Percentiles rank a stretch among this genome's conserved stretches.
Evolutionary conservation across 2,329 filamentous ascomycete genomes (phyloP).

Genomic region (Didymella exigua): DNA sequence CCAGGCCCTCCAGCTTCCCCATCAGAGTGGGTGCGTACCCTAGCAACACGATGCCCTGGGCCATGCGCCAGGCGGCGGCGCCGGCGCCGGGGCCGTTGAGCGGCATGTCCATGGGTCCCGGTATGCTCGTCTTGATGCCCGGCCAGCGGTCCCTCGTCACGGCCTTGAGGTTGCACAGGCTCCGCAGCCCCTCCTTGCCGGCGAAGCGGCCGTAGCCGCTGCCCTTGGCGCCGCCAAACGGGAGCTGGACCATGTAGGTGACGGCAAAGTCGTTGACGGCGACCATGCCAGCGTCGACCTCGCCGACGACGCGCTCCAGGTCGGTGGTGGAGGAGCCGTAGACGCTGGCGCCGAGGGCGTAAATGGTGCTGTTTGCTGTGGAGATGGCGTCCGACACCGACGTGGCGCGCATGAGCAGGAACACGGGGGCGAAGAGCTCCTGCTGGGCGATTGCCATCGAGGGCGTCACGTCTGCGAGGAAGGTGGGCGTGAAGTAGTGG

Average conservation of each 20-base stretch:
- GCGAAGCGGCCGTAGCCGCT: constrained; percentile 92
- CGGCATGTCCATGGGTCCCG: constrained; percentile 80
- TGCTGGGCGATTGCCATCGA: constrained; percentile 86
- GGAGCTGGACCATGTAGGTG: constrained; percentile 91
- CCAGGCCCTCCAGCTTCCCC: constrained; percentile 50
- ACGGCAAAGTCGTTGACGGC: constrained; percentile 94
- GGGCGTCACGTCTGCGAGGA: constrained; percentile 86
- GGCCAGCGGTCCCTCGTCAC: constrained; percentile 77
- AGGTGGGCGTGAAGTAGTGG: constrained; percentile 90
- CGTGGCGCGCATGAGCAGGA: constrained; percentile 78
- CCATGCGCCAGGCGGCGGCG: constrained; percentile 50
- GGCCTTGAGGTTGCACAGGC: constrained; percentile 85
- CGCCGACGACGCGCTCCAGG: constrained; percentile 67
- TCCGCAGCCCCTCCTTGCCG: constrained; percentile 83
- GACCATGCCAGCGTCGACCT: constrained; percentile 85
- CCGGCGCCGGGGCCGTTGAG: constrained; percentile 55
- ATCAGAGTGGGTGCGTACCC: constrained; percentile 50
- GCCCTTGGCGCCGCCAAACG: constrained; percentile 89
- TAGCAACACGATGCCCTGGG: constrained; percentile 54
- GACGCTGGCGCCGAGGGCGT: constrained; percentile 86
- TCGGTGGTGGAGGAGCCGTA: constrained; percentile 71
- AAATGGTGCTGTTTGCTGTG: constrained; percentile 82
- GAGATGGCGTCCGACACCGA: constrained; percentile 70
- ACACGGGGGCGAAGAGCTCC: constrained; percentile 92
- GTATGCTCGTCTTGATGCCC: constrained; percentile 74